Evolutionary conservation across 257 asterid genomes (phyloP), one percentile per base, ranked within the genome.

Genomic region (Fraxinus cuspidata): DNA sequence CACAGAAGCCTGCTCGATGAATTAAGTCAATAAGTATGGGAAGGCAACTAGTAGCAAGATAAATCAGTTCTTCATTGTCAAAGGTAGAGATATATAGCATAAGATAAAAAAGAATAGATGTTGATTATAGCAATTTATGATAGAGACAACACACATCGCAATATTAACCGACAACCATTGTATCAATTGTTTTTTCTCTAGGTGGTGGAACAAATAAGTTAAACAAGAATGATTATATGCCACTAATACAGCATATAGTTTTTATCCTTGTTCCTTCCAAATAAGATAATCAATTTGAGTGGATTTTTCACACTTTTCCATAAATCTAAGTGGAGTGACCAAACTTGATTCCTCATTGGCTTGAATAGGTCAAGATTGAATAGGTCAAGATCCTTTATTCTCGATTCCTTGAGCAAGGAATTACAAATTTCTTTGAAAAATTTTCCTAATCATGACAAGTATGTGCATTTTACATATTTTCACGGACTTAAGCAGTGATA

Each of bases 1-100:
- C 71, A 58, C 84, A 31, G 89, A 69, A 47, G 78, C 87, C 94
- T 92, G 87, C 84, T 29, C 44, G 49, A 42, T 78, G 63, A 84
- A 71, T 15, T 31, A 63, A 76, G 34, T 63, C 10, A 27, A 70
- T 81, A 69, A 83, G 75, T 68, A 73, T 71, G 35, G 34, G 73
- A 60, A 47, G 42, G 74, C 32, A 81, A 74, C 74, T 18, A 31
- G 73, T 35, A 66, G 32, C 42, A 53, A 67, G 73, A 71, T 35
- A 58, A 60, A 77, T 13, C 77, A 27, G 12, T 63, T 25, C 5
- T 27, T 63, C 32, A n/a, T 63, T 25, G 35, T 63, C 35, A 63
- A 25, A 3, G 32, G 69, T 27, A 10, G 31, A 63, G 32, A 63
- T 11, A n/a, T n/a, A 19, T n/a, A n/a, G n/a, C 19, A 27, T n/a